A percentile compares a stretch with the other conserved stretches of the same genome.
Evolutionary conservation across 495 filamentous ascomycete species (phyloP).

Genomic region (Aspergillus ostianus): DNA sequence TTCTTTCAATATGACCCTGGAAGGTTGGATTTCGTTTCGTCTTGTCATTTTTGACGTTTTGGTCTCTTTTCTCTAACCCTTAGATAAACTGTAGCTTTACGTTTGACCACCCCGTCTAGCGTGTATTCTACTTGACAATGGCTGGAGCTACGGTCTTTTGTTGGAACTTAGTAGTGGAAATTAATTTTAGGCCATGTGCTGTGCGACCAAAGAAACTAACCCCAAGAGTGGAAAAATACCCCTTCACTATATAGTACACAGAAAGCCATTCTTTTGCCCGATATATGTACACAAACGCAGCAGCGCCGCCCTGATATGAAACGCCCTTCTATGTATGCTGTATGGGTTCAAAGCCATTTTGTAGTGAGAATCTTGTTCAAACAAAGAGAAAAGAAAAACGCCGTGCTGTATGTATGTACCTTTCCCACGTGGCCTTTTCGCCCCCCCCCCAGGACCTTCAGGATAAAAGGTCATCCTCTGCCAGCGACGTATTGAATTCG

Average conservation of each 20-base stretch:
- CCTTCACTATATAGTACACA: neutral
- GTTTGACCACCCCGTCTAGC: neutral
- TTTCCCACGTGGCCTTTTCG: neutral
- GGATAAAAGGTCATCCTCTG: slow-evolving; percentile 32
- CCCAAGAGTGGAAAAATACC: neutral
- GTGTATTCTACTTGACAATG: neutral
- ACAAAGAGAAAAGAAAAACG: neutral
- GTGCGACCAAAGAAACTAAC: too few species aligned
- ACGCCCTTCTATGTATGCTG: neutral
- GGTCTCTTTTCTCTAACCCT: neutral
- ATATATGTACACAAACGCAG: neutral
- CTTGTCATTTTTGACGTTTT: too few species aligned
- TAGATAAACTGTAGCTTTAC: neutral
- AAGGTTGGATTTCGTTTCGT: slow-evolving; percentile 1
- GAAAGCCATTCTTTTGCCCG: neutral
- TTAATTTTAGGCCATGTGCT: neutral
- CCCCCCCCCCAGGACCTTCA: slow-evolving; percentile 5
- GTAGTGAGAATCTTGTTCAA: neutral
- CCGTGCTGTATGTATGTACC: neutral
- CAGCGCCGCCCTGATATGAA: neutral
- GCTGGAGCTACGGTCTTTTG: neutral
- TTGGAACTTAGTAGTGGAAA: neutral
- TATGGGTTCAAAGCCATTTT: neutral
- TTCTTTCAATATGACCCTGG: neutral
- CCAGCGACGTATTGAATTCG: slow-evolving; percentile 30